Percentiles rank a stretch among this genome's conserved stretches.
These are phyloP conservation scores for Gryganskiella cystojenkinii DNA, from an alignment of 192 early-diverging fungal genomes.

Conservation along the genomic window DNA sequence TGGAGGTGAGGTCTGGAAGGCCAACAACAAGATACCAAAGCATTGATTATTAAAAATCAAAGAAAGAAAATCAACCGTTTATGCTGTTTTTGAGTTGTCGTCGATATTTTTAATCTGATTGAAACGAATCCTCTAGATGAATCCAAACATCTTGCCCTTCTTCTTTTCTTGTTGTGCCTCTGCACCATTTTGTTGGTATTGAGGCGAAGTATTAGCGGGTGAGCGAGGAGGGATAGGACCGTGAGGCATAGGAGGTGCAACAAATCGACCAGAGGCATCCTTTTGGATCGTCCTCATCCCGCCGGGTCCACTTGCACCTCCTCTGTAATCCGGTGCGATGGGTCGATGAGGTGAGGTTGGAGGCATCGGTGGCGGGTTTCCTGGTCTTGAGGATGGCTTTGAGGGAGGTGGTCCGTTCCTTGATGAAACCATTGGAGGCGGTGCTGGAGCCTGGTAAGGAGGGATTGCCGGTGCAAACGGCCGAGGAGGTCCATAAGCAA, in stretches of 20 bases:
- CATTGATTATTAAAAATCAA: too few species aligned
- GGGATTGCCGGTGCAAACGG: constrained; percentile 51
- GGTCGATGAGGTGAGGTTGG: constrained; percentile 24
- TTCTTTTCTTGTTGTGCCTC: constrained; percentile 23
- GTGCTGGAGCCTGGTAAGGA: constrained; percentile 36
- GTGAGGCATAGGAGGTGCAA: constrained; percentile 25
- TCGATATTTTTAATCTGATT: too few species aligned
- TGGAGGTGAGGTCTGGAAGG: constrained; percentile 69
- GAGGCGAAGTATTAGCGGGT: constrained; percentile 14
- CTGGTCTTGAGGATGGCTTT: constrained; percentile 3
- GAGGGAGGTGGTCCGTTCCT: constrained; percentile 6
- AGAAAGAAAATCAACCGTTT: too few species aligned
- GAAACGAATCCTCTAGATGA: constrained; percentile 21
- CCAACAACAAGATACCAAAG: constrained; percentile 54
- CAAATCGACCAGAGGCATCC: constrained; percentile 45
- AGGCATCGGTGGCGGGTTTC: neutral
- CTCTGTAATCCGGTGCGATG: constrained; percentile 19
- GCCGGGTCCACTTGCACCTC: neutral
- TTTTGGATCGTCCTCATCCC: constrained; percentile 52
- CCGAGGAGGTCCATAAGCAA: constrained; percentile 62
- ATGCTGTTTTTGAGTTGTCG: too few species aligned
- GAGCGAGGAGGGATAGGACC: constrained; percentile 18
- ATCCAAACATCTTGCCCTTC: constrained; percentile 46
- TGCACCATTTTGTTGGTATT: constrained; percentile 1
- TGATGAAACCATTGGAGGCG: neutral